Evolutionary conservation across 2,329 filamentous ascomycete genomes (phyloP), one percentile per base, ranked within the genome.

Genomic region (Xylaria sp.): DNA sequence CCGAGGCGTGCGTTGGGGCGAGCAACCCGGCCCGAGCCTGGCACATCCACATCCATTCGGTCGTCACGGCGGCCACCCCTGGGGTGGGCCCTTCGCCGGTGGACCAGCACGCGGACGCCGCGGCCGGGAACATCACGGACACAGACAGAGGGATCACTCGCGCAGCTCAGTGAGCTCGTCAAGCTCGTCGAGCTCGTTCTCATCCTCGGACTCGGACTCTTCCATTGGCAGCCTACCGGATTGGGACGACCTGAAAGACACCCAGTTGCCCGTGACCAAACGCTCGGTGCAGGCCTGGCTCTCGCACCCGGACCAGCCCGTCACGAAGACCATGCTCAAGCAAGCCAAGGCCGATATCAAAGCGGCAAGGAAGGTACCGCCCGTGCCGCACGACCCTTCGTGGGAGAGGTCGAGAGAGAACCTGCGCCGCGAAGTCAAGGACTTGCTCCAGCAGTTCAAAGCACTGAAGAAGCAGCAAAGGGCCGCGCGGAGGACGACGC

Each of bases 211-310:
- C 45, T 85, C 84, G 0, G 73, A 72, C 54, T 76, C 78, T 0
- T 85, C 84, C 1, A 77, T 88, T 62, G 86, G 83, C 42, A 88
- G 85, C 1, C 83, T 89, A 0, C 85, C 86, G 0, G 82, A 85
- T 61, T 85, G 84, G 72, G 84, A 88, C 65, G 82, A 85, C 50
- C 78, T 89, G 1, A 76, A 75, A 12, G 82, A 84, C 61, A 73
- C 78, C 19, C 86, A 88, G 74, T 78, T 89, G 1, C 82, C 85
- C 1, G 68, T 83, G 0, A 82, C 83, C 14, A 81, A 81, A 54
- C 74, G 79, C 12, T 81, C 81, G 3, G 78, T 90, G 17, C 71
- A 79, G 24, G 75, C 79, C 7, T 89, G 86, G 85, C 80, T 86
- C 1, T 77, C 81, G 8, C 79, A 82, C 45, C 85, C 86, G 0